Evolutionary conservation across 805 yeast genomes (phyloP), one percentile per base, ranked within the genome.

Genomic region (Wickerhamia fluorescens): DNA sequence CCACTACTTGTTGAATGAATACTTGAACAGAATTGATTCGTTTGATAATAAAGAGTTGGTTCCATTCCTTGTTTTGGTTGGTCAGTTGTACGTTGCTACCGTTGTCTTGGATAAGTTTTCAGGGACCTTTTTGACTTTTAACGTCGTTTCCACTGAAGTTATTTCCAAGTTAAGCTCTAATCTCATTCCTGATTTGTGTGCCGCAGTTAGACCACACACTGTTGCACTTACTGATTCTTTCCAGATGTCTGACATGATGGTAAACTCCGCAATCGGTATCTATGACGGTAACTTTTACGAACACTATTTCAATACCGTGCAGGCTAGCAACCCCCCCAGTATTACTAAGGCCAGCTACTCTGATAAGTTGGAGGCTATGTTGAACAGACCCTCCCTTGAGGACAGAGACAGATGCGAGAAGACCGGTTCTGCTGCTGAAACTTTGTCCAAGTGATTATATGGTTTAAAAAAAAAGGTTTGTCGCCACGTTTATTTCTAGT

Each of bases 191-290:
- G 43, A 41, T 25, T 49, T 51, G 31, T 48, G 56, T 33, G 21
- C 36, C 4, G 35, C 38, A 23, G 24, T 61, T 33, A 56, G 95
- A 53, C 71, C 74, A 17, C 75, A 80, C 45, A 82, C 80, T 31
- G 74, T 85, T 51, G 80, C 82, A 1, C 65, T 83, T 44, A 81
- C 94, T 4, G 96, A 87, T 56, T 71, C 94, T 1, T 87, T 87
- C 66, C 75, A 80, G 56, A 68, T 81, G 38, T 75, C 85, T 23
- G 95, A 87, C 58, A 79, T 70, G 51, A 72, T 81, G 61, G 68
- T 87, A 48, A 83, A 86, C 53, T 76, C 95, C 0, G 78, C 92
- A 4, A 70, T 87, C 34, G 96, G 96, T 26, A 68, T 66, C 33
- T 78, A 70, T 56, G 76, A 82, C 44, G 96, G 96, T 34, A 78